Evolutionary conservation across 2,329 filamentous ascomycete genomes (phyloP), one percentile per base, ranked within the genome.

Genomic region (Fonsecaea multimorphosa): DNA sequence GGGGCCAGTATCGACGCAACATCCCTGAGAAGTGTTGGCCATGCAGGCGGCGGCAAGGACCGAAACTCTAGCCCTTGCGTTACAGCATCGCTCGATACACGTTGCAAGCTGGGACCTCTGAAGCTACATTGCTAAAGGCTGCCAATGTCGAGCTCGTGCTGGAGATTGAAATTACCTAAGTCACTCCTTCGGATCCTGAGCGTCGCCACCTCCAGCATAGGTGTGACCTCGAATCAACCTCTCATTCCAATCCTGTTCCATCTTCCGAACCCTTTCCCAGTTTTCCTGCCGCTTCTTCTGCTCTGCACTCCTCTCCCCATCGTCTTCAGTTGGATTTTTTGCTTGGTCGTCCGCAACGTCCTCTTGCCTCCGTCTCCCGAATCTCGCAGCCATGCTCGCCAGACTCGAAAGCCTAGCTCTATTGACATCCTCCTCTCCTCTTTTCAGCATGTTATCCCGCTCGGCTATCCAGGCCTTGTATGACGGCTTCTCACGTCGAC

Each of bases 181-280:
- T 40, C 38, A 40, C 16, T 19, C 38, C 8, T 40, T n/a, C 4
- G n/a, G 38, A 6, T 11, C 38, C 11, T 40, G 14, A 40, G 16
- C 8, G n/a, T 51, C 29, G 0, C 29, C 4, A 4, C 19, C n/a
- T 32, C 16, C 29, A 51, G 27, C 29, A 16, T n/a, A 12, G 24
- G 27, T 8, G 24, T 44, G 57, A 36, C 57, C 57, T 51, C 40
- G 31, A 14, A 49, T 51, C 38, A 59, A 16, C 57, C 40, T 59
- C 27, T 59, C 57, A 36, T 59, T 59, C 57, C 57, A 59, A 19
- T 59, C 57, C 16, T 34, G 46, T 44, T 59, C 57, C 57, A 59
- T 59, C 27, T 24, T 59, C 40, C 51, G 38, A 14, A 59, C 57
- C 40, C 57, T 51, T 8, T 34, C 57, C 57, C 57, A 59, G 5